Evolutionary conservation across 2,329 filamentous ascomycete species (phyloP).

Genomic region (Ambrosiella xylebori): DNA sequence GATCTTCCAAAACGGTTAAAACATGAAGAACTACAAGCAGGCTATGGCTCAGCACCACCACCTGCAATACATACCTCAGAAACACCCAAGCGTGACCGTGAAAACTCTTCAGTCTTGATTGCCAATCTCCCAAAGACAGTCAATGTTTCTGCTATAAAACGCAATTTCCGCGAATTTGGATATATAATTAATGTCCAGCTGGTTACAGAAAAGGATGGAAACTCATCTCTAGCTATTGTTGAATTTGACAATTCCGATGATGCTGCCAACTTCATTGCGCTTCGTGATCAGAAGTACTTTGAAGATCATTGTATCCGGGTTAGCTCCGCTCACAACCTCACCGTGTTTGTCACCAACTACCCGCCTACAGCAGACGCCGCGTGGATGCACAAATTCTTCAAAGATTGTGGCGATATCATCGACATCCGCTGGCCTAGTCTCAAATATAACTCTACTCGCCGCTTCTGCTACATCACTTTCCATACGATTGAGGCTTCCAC

Average conservation of each 20-base stretch:
- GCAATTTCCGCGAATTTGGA: slow-evolving; percentile 87
- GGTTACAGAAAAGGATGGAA: slow-evolving; percentile 42
- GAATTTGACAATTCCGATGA: slow-evolving; percentile 75
- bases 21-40: slow-evolving; percentile 21
- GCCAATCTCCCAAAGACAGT: slow-evolving; percentile 55
- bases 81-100: slow-evolving; percentile 52
- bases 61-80: no score
- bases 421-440: slow-evolving; percentile 81
- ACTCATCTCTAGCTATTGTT: slow-evolving; percentile 50
- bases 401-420: slow-evolving; percentile 62
- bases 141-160: slow-evolving; percentile 55
- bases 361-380: slow-evolving; percentile 57
- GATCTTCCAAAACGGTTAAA: background rate
- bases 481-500: slow-evolving; percentile 48
- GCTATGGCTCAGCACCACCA: no score
- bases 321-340: slow-evolving; percentile 56
- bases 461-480: slow-evolving; percentile 96
- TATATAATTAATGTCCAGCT: slow-evolving; percentile 63
- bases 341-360: slow-evolving; percentile 82
- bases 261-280: slow-evolving; percentile 63
- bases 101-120: slow-evolving; percentile 74
- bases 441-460: slow-evolving; percentile 70
- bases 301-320: slow-evolving; percentile 58
- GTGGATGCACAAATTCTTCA: slow-evolving; percentile 52
- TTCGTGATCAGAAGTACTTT: slow-evolving; percentile 66